Evolutionary conservation across 441 rosid genomes (phyloP), one percentile per base, ranked within the genome.

Genomic region (Erysimum cheiri): DNA sequence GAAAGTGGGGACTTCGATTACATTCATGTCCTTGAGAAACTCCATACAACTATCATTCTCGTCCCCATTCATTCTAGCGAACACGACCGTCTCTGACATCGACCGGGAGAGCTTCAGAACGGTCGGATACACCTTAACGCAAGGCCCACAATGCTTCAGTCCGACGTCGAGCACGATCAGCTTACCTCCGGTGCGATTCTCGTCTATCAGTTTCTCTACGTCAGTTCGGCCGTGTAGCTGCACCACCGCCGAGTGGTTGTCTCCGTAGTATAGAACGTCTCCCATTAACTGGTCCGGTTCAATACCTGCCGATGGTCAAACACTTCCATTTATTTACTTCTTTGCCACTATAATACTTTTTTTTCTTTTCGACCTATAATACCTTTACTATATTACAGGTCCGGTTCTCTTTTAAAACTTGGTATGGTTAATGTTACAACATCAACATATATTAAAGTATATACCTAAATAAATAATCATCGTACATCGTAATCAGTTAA

Each of bases 71-170:
- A 92, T 88, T 61, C 98, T 75, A 3, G 97, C 96, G 13, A 90
- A 93, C 58, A 84, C 92, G 57, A 74, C 93, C 0, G 85, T 57
- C 12, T 89, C 96, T 3, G 79, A 9, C 98, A 93, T 93, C 77
- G 87, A 87, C 71, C 84, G 83, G 5, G 97, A 89, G 70, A 93
- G 71, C 73, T 89, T 93, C 5, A 90, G 0, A 60, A 93, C 98
- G 44, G 96, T 87, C 47, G 98, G 98, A 60, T 93, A 93, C 24
- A 93, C 98, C 78, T 93, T 90, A 39, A 93, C 98, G 69, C 98
- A 93, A 0, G 98, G 98, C 8, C 97, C 98, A 40, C 93, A 90
- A 6, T 88, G 92, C 63, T 93, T 93, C 53, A 93, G 77, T 28
- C 98, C 97, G 4, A 93, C 96, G 43, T 93, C 98, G 2, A 93